Evolutionary conservation across 495 filamentous ascomycete genomes (phyloP).

Genomic region (Haplographium delicatum): DNA sequence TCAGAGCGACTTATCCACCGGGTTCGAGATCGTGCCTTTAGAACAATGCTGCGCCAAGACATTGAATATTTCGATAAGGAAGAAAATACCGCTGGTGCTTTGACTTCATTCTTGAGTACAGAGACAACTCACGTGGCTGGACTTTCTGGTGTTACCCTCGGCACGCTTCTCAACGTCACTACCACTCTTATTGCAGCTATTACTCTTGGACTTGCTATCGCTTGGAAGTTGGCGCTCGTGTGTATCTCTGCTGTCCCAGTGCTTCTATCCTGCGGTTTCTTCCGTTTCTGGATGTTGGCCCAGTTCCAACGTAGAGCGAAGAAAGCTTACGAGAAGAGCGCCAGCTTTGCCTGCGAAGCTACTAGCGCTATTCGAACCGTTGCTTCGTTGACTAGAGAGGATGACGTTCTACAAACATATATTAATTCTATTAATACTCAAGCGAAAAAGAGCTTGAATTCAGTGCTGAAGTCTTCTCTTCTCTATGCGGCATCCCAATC

Average conservation of each 20-base stretch:
- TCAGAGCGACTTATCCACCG: conserved; percentile 80
- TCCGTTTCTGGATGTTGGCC: conserved; percentile 78
- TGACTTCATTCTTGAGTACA: conserved; percentile 81
- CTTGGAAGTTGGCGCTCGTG: conserved; percentile 89
- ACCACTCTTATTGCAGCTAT: conserved; percentile 70
- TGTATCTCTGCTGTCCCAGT: conserved; percentile 74
- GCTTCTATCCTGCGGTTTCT: conserved; percentile 74
- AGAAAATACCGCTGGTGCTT: conserved; percentile 75
- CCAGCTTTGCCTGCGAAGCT: conserved; percentile 84
- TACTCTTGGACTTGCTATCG: conserved; percentile 60
- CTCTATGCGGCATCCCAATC: conserved; percentile 79
- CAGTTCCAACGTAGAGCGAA: conserved; percentile 68
- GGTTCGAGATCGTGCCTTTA: conserved; percentile 73
- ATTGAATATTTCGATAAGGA: conserved; percentile 84
- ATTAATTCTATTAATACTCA: conserved; percentile 61
- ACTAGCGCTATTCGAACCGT: conserved; percentile 89
- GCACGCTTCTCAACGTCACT: conserved; percentile 68
- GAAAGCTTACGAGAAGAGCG: conserved; percentile 65
- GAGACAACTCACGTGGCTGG: conserved; percentile 82
- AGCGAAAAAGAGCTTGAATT: conserved; percentile 53
- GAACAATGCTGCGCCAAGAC: conserved; percentile 86
- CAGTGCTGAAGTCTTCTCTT: conserved; percentile 59
- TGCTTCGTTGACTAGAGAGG: conserved; percentile 79
- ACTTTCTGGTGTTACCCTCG: conserved; percentile 74
- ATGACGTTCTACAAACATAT: conserved; percentile 72